A percentile compares a stretch with the other conserved stretches of the same genome.
These are phyloP conservation scores for Castanea crenata DNA, from an alignment of 306 rosid genomes.

Conservation along the genomic window DNA sequence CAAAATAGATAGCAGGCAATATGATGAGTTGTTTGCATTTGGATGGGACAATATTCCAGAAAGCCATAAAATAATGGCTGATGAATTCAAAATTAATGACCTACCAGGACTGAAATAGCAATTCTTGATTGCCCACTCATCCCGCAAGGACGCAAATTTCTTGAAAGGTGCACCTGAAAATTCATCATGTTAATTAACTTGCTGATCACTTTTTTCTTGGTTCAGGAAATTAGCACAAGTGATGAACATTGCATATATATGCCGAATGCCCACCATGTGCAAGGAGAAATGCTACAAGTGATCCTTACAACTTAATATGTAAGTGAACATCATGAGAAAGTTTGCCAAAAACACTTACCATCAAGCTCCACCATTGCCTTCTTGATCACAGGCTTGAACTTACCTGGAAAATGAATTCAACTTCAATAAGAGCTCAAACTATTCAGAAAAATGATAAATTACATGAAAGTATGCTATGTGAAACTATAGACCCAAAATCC, in stretches of 20 bases:
- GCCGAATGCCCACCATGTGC: constrained; percentile 1
- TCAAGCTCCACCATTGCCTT: constrained; percentile 99
- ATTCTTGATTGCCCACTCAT: constrained; percentile 90
- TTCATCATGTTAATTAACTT: constrained; percentile 12
- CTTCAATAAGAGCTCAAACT: constrained; percentile 9
- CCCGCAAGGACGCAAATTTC: constrained; percentile 80
- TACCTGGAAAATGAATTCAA: constrained; percentile 57
- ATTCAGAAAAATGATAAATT: neutral
- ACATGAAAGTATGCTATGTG: neutral
- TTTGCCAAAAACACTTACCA: constrained; percentile 40
- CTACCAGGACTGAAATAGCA: constrained; percentile 90
- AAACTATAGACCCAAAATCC: neutral
- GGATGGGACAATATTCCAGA: neutral
- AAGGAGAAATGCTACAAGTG: neutral
- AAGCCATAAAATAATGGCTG: neutral
- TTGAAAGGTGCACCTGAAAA: constrained; percentile 91
- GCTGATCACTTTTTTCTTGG: constrained; percentile 11
- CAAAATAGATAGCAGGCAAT: neutral
- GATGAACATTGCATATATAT: constrained; percentile 1
- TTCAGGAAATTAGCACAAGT: constrained; percentile 6
- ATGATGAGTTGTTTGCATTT: neutral
- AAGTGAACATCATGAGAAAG: neutral
- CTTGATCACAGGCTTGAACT: constrained; percentile 98
- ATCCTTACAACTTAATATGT: neutral
- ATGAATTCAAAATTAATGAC: neutral